These are phyloP conservation scores for Croton setiger DNA, from an alignment of 441 rosid genomes.

Conservation along the genomic window DNA sequence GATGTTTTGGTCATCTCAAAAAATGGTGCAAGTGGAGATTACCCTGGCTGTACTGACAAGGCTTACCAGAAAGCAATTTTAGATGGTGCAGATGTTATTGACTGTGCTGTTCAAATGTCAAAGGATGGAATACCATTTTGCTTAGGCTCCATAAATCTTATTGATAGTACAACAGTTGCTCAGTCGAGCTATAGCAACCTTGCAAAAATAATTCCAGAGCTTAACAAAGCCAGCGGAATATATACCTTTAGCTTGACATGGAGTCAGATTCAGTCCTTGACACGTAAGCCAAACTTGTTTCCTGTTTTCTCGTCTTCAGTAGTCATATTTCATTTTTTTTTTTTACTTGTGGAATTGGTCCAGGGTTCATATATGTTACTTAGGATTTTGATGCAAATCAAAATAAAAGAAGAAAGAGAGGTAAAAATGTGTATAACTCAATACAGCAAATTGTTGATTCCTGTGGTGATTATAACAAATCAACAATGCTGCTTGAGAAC, in stretches of 20 bases:
- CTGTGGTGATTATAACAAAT: not conserved
- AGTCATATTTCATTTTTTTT: not conserved
- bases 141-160: constrained; percentile 51
- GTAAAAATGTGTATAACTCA: not conserved
- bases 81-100: constrained; percentile 64
- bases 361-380: no score
- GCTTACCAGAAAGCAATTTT: constrained; percentile 66
- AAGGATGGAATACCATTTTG: constrained; percentile 66
- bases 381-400: not conserved
- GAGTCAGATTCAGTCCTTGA: constrained; percentile 54
- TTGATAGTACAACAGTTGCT: constrained; percentile 40
- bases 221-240: constrained; percentile 31
- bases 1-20: constrained; percentile 45
- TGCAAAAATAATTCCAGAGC: constrained; percentile 35
- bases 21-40: constrained; percentile 85
- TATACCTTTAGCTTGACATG: constrained; percentile 61
- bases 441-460: not conserved
- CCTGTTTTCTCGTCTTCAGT: constrained; percentile 5
- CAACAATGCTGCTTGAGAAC: not conserved
- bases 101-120: constrained; percentile 79
- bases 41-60: constrained; percentile 63
- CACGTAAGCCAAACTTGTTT: constrained; percentile 43
- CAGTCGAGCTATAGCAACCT: constrained; percentile 37
- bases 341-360: not conserved
- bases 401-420: not conserved